Base-by-base conservation (phyloP, 805 yeast genomes). In the Candida methanosorbosa region DNA sequence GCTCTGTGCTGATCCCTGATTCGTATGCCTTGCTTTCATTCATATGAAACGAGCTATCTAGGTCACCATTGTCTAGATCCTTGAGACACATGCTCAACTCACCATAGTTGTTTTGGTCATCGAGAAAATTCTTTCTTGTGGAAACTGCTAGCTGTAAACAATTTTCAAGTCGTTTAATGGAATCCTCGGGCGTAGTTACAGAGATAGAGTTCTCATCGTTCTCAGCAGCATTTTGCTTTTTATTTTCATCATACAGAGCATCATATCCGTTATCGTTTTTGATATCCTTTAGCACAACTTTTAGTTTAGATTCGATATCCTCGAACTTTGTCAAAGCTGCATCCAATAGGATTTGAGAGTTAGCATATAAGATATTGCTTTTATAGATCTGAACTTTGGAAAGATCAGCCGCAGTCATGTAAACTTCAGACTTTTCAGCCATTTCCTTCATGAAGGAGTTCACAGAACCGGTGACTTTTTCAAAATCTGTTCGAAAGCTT, bases 291-390 rank as follows among this genome's bases (percentile, higher is more conserved):
- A 30, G 2, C 4, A 22, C 3, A 4, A 11, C 16, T 7, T 22
- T 14, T 5, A 30, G 12, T 6, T 23, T 22, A 7, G 27, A 12
- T 16, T 14, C 27, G 4, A 48, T 34, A 5, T 39, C 27, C 34
- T 54, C 57, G 34, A 53, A 49, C 14, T 45, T 52, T 1, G 48
- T 39, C 11, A 55, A 24, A 14, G 56, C 44, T 3, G 57, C 48
- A 30, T 55, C 57, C 33, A 54, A 45, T 24, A 55, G 27, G 17
- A 49, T 41, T 35, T 52, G 46, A 8, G 59, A 43, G 30, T 49
- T 45, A 1, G 44, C 18, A 8, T 53, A 35, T 37, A 50, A 32
- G 2, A 54, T 30, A 29, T 48, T 48, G 27, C 57, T 44, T 34
- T 54, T 56, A 33, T 42, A 47, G 7, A 53, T 20, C 18, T 49